A percentile compares a stretch with the other conserved stretches of the same genome.
Conservation (phyloP, 139 green algal genomes). For the Raphidocelis subcapitata region DNA sequence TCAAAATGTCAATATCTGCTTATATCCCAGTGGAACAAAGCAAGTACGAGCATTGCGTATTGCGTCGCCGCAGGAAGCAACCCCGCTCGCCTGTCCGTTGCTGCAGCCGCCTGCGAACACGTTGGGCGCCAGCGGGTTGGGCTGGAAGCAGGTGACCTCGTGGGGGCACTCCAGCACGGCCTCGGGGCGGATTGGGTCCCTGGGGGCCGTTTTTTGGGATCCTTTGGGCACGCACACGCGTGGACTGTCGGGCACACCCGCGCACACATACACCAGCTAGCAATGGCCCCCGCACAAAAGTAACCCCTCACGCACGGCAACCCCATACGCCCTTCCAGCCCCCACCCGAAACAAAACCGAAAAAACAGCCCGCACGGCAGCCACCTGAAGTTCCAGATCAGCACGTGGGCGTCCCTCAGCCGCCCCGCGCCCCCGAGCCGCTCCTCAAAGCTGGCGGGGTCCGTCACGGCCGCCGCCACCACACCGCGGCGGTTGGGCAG, state of each 20-base stretch:
- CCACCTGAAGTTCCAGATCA: slow-evolving; percentile 80
- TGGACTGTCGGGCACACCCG: no score
- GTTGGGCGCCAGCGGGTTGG: slow-evolving; percentile 74
- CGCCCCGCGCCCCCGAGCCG: slow-evolving; percentile 57
- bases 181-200: slow-evolving; percentile 82
- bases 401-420: slow-evolving; percentile 53
- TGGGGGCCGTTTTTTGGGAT: not conserved
- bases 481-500: slow-evolving; percentile 64
- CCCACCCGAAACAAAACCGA: no score
- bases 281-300: no score
- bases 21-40: no score
- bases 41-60: no score
- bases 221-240: no score
- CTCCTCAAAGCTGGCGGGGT: slow-evolving; percentile 36
- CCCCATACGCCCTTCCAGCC: no score
- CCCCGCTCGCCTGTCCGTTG: slow-evolving; percentile 65
- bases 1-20: no score
- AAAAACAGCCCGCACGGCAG: no score
- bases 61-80: not conserved
- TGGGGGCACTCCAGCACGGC: slow-evolving; percentile 74
- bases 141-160: slow-evolving; percentile 75
- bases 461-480: slow-evolving; percentile 69
- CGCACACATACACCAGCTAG: no score
- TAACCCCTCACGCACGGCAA: not conserved
- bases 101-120: slow-evolving; percentile 71